Evolutionary conservation across 768 basidiomycete genomes (phyloP).

Genomic region (Cyathus striatus): DNA sequence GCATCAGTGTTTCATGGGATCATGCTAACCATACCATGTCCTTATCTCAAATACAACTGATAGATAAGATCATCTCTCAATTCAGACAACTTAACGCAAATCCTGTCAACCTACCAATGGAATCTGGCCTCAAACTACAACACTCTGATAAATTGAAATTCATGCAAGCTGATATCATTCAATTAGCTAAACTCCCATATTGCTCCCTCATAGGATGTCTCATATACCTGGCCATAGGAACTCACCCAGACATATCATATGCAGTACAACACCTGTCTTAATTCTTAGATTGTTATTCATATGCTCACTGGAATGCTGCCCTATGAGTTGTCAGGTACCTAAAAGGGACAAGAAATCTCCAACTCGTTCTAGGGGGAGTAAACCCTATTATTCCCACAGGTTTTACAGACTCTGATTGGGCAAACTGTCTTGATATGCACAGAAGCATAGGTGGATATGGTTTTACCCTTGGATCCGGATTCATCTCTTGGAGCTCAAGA

Average conservation of each 20-base stretch:
- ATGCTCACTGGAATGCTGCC: constrained; percentile 14
- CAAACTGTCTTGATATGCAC: constrained; percentile 10
- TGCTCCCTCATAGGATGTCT: constrained; percentile 10
- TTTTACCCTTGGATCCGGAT: constrained; percentile 11
- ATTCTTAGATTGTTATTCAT: constrained; percentile 14
- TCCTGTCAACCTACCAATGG: constrained; percentile 17
- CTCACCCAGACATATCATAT: constrained; percentile 18
- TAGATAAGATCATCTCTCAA: constrained; percentile 9
- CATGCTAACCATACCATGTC: constrained; percentile 5
- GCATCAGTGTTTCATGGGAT: constrained; percentile 28
- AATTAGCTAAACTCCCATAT: not conserved
- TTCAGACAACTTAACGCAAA: constrained; percentile 10
- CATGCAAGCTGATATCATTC: not conserved
- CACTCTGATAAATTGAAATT: constrained; percentile 6
- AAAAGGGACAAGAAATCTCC: constrained; percentile 1
- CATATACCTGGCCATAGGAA: constrained; percentile 12
- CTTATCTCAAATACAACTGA: constrained; percentile 19
- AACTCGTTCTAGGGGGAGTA: constrained; percentile 1
- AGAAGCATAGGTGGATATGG: constrained; percentile 12
- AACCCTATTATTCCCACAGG: constrained; percentile 3
- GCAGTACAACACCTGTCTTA: constrained; percentile 15
- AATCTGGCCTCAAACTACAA: constrained; percentile 10
- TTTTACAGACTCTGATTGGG: constrained; percentile 15
- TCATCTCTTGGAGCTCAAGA: constrained; percentile 22
- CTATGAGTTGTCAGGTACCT: constrained; percentile 5